Conservation (phyloP, 1,284 basidiomycete genomes). For the Rhodotorula sp. region DNA sequence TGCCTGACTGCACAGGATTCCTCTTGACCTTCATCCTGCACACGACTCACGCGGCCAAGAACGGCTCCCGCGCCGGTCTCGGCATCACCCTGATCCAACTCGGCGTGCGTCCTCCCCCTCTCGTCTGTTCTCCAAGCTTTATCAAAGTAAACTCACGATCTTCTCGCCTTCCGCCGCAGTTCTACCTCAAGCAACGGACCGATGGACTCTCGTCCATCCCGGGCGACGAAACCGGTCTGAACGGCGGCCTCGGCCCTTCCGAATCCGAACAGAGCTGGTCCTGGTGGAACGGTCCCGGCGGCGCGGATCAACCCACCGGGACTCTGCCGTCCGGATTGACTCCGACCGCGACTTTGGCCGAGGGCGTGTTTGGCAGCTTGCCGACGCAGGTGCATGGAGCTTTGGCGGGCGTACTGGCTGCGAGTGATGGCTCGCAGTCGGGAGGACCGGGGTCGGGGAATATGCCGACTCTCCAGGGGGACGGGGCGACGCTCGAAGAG, state of each 20-base stretch:
- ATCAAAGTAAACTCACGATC: neutral
- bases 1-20: too few species aligned
- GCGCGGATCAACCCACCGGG: neutral
- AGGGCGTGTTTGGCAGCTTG: conserved; percentile 20
- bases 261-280: conserved; percentile 23
- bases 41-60: conserved; percentile 87
- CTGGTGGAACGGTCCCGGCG: conserved; percentile 34
- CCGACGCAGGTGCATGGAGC: conserved; percentile 31
- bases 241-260: conserved; percentile 20
- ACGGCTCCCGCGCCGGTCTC: conserved; percentile 88
- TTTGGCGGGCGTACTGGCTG: conserved; percentile 17
- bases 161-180: conserved; percentile 10
- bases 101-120: conserved; percentile 19
- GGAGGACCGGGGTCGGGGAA: neutral
- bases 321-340: neutral
- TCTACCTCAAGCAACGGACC: conserved; percentile 40
- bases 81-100: conserved; percentile 87
- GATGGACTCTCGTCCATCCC: conserved; percentile 12
- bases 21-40: conserved; percentile 86
- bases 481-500: conserved; percentile 13
- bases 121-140: neutral
- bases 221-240: conserved; percentile 27
- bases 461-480: conserved; percentile 33
- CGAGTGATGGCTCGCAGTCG: conserved; percentile 12
- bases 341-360: conserved; percentile 6